phyloP scores from a whole-genome alignment of 1,284 basidiomycete genomes.

The Trichosporon sp. region DNA sequence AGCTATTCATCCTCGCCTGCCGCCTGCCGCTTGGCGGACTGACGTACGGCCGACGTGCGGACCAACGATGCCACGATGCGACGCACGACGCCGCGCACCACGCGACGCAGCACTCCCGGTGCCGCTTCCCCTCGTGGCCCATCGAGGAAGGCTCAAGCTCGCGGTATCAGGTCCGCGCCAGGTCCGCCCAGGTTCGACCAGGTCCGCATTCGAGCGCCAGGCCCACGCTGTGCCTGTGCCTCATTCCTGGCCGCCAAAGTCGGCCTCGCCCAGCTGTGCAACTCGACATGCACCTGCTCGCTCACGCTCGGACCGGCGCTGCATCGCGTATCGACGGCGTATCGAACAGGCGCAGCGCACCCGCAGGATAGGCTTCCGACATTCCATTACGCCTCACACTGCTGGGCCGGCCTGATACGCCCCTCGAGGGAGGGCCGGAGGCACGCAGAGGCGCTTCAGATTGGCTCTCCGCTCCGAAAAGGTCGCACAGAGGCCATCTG shows the following conservation, averaged over 20 bases:
- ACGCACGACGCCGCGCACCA: background rate
- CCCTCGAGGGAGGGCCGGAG: background rate
- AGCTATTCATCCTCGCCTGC: background rate
- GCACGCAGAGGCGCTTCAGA: background rate
- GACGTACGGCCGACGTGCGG: no score
- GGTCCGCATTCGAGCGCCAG: background rate
- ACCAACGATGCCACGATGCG: background rate
- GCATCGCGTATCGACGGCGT: background rate
- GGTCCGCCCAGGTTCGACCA: no score
- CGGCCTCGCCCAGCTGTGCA: background rate
- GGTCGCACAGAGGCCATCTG: no score
- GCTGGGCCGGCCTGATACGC: background rate
- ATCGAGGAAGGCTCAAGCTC: background rate
- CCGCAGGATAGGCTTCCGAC: background rate
- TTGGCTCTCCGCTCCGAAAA: no score
- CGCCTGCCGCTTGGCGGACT: no score
- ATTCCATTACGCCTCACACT: background rate
- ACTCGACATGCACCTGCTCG: background rate
- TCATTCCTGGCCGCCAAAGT: background rate
- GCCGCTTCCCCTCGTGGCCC: no score
- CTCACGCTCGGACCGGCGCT: background rate
- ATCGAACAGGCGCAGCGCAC: background rate
- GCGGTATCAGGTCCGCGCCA: background rate
- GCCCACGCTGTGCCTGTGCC: background rate
- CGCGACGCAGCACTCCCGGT: background rate